These are phyloP conservation scores for Neonectria coccinea DNA, from an alignment of 2,329 filamentous ascomycete genomes.

Conservation along the genomic window DNA sequence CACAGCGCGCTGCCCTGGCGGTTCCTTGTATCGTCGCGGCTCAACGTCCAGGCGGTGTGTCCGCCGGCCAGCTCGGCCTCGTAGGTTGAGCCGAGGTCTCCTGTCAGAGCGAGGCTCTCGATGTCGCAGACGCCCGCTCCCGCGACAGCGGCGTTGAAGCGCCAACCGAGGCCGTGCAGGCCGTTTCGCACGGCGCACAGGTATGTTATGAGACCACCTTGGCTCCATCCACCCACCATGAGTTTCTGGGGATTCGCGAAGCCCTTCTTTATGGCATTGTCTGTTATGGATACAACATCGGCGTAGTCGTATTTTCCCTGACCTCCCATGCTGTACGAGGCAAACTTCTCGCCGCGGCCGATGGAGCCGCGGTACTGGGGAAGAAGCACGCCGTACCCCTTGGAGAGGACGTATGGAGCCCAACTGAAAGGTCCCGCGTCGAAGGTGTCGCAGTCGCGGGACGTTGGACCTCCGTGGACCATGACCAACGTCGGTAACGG, in stretches of 20 bases:
- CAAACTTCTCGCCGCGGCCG: constrained; percentile 49
- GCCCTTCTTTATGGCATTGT: constrained; percentile 49
- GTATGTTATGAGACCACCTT: constrained; percentile 55
- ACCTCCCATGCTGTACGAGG: constrained; percentile 44
- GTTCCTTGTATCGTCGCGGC: constrained; percentile 24
- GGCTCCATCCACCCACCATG: constrained; percentile 52
- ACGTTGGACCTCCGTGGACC: constrained; percentile 30
- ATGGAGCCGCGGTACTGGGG: constrained; percentile 54
- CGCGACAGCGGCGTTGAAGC: constrained; percentile 51
- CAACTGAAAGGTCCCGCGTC: constrained; percentile 42
- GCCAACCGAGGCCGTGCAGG: constrained; percentile 48
- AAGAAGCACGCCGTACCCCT: constrained; percentile 53
- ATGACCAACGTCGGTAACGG: constrained; percentile 32
- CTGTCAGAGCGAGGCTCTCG: constrained; percentile 51
- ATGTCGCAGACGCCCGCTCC: constrained; percentile 53
- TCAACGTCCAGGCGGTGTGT: constrained; percentile 23
- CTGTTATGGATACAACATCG: constrained; percentile 51
- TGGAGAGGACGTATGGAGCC: constrained; percentile 48
- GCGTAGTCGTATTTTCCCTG: constrained; percentile 52
- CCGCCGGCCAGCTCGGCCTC: constrained; percentile 31
- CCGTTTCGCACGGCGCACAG: constrained; percentile 53
- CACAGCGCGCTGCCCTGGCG: constrained; percentile 33
- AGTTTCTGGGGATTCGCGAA: constrained; percentile 48
- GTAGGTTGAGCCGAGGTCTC: constrained; percentile 30
- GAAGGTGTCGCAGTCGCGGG: constrained; percentile 41